A percentile compares a stretch with the other conserved stretches of the same genome.
These are phyloP conservation scores for Cadophora gregata DNA, from an alignment of 2,329 filamentous ascomycete species.

Conservation along the genomic window DNA sequence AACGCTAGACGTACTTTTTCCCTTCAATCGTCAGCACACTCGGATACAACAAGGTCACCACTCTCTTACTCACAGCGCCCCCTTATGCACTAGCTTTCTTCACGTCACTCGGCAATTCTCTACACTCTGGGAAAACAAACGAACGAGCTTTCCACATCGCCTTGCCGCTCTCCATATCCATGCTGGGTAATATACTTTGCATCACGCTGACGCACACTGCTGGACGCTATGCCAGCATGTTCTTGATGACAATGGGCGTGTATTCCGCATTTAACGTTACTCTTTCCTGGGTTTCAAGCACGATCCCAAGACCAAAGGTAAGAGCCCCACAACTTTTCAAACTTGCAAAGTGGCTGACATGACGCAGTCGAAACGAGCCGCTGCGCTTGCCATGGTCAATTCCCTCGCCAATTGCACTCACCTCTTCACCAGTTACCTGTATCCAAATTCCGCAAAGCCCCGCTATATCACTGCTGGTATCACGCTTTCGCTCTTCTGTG, in stretches of 20 bases:
- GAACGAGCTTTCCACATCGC: constrained; percentile 50
- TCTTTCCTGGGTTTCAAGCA: constrained; percentile 34
- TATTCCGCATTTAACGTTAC: constrained; percentile 30
- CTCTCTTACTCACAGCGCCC: constrained; percentile 31
- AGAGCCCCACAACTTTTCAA: neutral
- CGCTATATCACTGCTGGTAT: constrained; percentile 40
- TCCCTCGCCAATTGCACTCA: constrained; percentile 46
- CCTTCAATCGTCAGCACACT: constrained; percentile 34
- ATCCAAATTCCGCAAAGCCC: constrained; percentile 25
- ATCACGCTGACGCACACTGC: constrained; percentile 42
- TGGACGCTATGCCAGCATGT: constrained; percentile 28
- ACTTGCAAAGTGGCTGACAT: neutral
- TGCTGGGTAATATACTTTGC: constrained; percentile 45
- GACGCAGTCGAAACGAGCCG: constrained; percentile 45
- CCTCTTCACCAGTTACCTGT: constrained; percentile 47
- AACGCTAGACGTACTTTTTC: constrained; percentile 41
- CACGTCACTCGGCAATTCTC: constrained; percentile 48
- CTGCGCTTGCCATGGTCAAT: constrained; percentile 46
- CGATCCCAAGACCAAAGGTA: constrained; percentile 46
- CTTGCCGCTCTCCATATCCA: constrained; percentile 55
- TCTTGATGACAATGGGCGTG: constrained; percentile 28
- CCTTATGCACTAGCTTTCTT: constrained; percentile 41
- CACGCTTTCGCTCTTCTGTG: constrained; percentile 12
- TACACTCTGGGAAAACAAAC: constrained; percentile 46
- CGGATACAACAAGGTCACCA: constrained; percentile 25